Conservation (phyloP, 257 asterid genomes). For the Jacaranda copaia region DNA sequence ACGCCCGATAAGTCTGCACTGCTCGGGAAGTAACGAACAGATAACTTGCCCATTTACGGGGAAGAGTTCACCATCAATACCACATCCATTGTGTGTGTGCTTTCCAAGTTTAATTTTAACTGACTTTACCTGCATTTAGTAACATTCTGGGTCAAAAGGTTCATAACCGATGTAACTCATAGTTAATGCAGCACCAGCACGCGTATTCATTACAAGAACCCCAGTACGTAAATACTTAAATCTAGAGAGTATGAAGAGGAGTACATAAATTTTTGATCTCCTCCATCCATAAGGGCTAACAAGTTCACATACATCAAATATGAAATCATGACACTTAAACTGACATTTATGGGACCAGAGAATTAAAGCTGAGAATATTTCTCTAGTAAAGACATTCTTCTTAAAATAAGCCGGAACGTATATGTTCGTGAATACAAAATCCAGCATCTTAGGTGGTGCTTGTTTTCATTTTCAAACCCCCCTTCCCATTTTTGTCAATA, state of each 20-base stretch:
- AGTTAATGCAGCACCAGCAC: neutral
- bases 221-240: neutral
- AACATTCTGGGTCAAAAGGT: conserved; percentile 22
- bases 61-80: conserved; percentile 96
- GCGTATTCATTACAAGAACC: neutral
- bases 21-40: conserved; percentile 90
- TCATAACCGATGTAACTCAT: neutral
- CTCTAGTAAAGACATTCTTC: neutral
- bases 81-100: conserved; percentile 85
- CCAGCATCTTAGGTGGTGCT: neutral
- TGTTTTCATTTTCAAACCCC: too few relatives aligned
- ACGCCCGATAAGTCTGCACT: conserved; percentile 94
- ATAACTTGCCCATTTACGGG: conserved; percentile 80
- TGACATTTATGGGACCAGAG: neutral
- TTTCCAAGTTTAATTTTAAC: conserved; percentile 92
- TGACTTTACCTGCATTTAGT: conserved; percentile 80
- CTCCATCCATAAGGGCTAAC: neutral
- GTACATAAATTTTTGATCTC: neutral
- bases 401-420: neutral
- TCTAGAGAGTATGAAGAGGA: neutral
- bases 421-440: neutral
- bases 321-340: neutral
- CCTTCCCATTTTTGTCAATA: too few relatives aligned
- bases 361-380: neutral
- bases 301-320: neutral